Evolutionary conservation across 148 eudicot genomes (phyloP).

Genomic region (Rhododendron ferrugineum): DNA sequence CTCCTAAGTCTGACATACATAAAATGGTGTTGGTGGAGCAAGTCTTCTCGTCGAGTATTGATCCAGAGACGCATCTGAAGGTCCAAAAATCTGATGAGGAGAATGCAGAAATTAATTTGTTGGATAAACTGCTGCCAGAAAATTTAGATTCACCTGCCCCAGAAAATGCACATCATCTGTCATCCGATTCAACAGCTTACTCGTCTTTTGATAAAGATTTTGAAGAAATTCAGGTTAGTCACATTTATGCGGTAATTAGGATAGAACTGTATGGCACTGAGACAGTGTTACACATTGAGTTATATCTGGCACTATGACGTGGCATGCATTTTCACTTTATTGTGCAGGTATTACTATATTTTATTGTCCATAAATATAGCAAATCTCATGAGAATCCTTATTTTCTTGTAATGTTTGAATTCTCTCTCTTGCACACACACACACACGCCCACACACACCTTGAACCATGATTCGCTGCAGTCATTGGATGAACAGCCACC

Average conservation of each 20-base stretch:
- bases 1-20: conserved; percentile 23
- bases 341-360: not conserved
- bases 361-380: not conserved
- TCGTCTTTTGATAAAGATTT: not conserved
- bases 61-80: conserved; percentile 5
- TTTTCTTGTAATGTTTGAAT: not conserved
- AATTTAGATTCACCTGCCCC: not conserved
- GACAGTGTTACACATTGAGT: not conserved
- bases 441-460: not conserved
- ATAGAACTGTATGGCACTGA: not conserved
- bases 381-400: not conserved
- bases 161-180: not conserved
- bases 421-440: not conserved
- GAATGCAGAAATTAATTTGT: conserved; percentile 4
- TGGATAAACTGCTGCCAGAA: not conserved
- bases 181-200: not conserved
- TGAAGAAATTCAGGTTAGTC: not conserved
- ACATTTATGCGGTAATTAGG: not conserved
- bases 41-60: not conserved
- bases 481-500: not conserved
- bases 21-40: conserved; percentile 12
- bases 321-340: not conserved
- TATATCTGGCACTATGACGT: not conserved
- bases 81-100: not conserved
- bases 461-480: not conserved